These are phyloP conservation scores for Aspergillus campestris DNA, from an alignment of 495 filamentous ascomycete species.

Conservation along the genomic window DNA sequence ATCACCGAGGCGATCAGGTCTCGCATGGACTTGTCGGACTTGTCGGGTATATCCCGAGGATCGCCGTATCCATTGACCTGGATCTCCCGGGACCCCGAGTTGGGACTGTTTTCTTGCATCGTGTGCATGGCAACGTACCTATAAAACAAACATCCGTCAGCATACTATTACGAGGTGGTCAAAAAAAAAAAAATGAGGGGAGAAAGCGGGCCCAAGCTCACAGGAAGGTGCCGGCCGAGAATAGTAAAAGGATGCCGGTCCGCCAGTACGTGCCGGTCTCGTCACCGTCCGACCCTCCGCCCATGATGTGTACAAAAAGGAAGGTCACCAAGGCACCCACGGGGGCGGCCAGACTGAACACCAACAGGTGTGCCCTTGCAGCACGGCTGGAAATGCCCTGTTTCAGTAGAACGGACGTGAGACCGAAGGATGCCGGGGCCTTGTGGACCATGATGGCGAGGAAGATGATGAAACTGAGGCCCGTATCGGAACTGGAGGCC, in stretches of 20 bases:
- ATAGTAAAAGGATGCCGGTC: slow-evolving; percentile 85
- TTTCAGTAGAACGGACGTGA: slow-evolving; percentile 81
- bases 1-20: slow-evolving; percentile 65
- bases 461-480: slow-evolving; percentile 82
- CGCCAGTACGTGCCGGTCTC: slow-evolving; percentile 62
- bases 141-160: slow-evolving; percentile 1
- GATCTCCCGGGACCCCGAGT: slow-evolving; percentile 37
- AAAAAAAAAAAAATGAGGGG: neutral
- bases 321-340: slow-evolving; percentile 80
- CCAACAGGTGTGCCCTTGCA: slow-evolving; percentile 72
- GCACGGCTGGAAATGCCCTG: slow-evolving; percentile 81
- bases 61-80: slow-evolving; percentile 63
- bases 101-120: slow-evolving; percentile 73
- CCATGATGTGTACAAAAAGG: slow-evolving; percentile 63
- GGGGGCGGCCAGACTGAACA: slow-evolving; percentile 89
- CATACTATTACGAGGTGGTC: neutral
- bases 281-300: slow-evolving; percentile 36
- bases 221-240: slow-evolving; percentile 93
- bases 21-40: slow-evolving; percentile 37
- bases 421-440: slow-evolving; percentile 88
- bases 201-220: slow-evolving; percentile 37
- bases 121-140: slow-evolving; percentile 99
- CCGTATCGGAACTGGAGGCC: slow-evolving; percentile 66
- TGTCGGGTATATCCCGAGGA: slow-evolving; percentile 28
- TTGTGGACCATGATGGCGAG: slow-evolving; percentile 96